Conservation (phyloP, 371 early-diverging fungal species). For the Rhizopus stolonifer region DNA sequence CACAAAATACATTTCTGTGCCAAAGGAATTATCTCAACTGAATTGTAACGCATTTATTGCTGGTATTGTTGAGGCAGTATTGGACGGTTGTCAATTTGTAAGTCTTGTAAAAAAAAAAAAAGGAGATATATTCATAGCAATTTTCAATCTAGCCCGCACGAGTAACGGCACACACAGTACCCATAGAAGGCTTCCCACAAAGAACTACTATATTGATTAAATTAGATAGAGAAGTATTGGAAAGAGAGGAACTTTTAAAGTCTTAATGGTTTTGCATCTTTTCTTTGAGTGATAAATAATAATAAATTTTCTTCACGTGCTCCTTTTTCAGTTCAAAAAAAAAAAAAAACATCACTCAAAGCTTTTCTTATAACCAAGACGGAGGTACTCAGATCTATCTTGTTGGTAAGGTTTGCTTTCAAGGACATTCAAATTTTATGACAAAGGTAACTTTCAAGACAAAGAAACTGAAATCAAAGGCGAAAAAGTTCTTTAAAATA, state of each 20-base stretch:
- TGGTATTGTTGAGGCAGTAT: slow-evolving; percentile 92
- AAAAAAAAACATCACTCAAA: too few species aligned
- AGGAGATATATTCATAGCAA: background rate
- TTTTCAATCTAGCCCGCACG: slow-evolving; percentile 70
- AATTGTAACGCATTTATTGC: slow-evolving; percentile 94
- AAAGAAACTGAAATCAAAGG: too few species aligned
- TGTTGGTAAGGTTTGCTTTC: too few species aligned
- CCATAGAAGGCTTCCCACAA: slow-evolving; percentile 86
- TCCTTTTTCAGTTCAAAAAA: too few species aligned
- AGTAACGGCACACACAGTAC: slow-evolving; percentile 93
- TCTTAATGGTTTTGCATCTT: too few species aligned
- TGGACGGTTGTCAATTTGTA: slow-evolving; percentile 91
- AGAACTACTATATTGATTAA: slow-evolving; percentile 94
- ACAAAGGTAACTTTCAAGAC: too few species aligned
- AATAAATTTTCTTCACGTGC: too few species aligned
- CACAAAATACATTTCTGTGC: slow-evolving; percentile 88
- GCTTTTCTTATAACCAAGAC: too few species aligned
- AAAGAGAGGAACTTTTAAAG: slow-evolving; percentile 73
- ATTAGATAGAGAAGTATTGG: slow-evolving; percentile 79
- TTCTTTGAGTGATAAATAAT: too few species aligned
- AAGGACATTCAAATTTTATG: too few species aligned
- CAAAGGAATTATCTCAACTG: slow-evolving; percentile 87
- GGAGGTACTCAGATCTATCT: too few species aligned
- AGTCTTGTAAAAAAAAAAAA: slow-evolving; percentile 26
- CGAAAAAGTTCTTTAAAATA: too few species aligned